These are phyloP conservation scores for Alternaria viburni DNA, from an alignment of 2,329 filamentous ascomycete species.

Conservation along the genomic window DNA sequence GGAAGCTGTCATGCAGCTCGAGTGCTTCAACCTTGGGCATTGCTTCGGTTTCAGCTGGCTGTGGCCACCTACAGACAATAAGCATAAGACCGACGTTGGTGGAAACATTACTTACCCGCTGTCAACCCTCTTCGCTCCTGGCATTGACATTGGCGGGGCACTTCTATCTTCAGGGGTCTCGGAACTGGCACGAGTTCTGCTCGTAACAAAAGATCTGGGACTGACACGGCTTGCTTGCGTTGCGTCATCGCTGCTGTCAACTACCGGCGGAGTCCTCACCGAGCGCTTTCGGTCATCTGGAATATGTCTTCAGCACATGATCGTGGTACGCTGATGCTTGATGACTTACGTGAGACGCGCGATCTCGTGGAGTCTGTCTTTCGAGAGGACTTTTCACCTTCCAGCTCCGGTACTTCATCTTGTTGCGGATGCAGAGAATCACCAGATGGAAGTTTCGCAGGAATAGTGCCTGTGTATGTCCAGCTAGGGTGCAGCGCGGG, in stretches of 20 bases:
- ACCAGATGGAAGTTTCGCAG: conserved; percentile 41
- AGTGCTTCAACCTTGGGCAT: conserved; percentile 29
- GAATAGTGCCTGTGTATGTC: conserved; percentile 39
- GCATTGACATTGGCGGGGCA: background rate
- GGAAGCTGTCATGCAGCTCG: conserved; percentile 22
- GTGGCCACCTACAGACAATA: conserved; percentile 16
- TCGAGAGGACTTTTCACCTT: conserved; percentile 39
- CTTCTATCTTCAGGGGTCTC: conserved; percentile 13
- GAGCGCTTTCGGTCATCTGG: conserved; percentile 39
- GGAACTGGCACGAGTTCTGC: conserved; percentile 29
- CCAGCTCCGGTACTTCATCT: conserved; percentile 36
- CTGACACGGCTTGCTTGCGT: conserved; percentile 32
- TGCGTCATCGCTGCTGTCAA: conserved; percentile 28
- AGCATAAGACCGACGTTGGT: background rate
- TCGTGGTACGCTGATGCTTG: background rate
- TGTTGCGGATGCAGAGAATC: conserved; percentile 36
- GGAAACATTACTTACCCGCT: conserved; percentile 4
- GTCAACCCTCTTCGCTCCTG: background rate
- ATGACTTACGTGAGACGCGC: conserved; percentile 34
- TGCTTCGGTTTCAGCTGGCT: conserved; percentile 25
- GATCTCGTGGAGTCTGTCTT: conserved; percentile 37
- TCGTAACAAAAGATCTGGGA: conserved; percentile 33
- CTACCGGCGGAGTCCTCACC: conserved; percentile 25
- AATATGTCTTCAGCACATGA: background rate
- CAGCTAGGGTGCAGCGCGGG: conserved; percentile 37